Percentiles rank a stretch among this genome's conserved stretches.
These are phyloP conservation scores for Asparagopsis taxiformis DNA, from an alignment of 31 red algal genomes.

Conservation along the genomic window DNA sequence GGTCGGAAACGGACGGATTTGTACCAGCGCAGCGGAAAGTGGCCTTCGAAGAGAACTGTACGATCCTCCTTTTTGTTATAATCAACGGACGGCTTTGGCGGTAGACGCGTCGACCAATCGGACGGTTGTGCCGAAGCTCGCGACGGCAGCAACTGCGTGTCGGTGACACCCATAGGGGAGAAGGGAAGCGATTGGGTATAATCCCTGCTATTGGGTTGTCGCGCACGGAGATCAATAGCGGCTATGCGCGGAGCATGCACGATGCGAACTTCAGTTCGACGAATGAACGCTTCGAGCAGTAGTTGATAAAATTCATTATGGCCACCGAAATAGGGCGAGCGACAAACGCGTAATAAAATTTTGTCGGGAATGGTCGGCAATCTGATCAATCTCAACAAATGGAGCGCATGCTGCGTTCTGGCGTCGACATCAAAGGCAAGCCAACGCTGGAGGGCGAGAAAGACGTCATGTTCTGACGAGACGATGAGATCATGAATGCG, in stretches of 20 bases:
- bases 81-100: constrained; percentile 12
- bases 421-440: constrained; percentile 33
- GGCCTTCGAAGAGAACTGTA: constrained; percentile 56
- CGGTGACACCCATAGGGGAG: constrained; percentile 47
- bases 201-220: not conserved
- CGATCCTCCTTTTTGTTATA: constrained; percentile 70
- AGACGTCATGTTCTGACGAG: constrained; percentile 53
- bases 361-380: constrained; percentile 63
- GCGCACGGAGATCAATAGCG: constrained; percentile 8
- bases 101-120: not conserved
- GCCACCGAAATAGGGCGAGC: constrained; percentile 47
- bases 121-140: not conserved
- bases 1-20: constrained; percentile 72
- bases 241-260: constrained; percentile 38
- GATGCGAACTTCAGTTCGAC: constrained; percentile 66
- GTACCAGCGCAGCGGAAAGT: constrained; percentile 72
- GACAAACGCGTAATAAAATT: constrained; percentile 43
- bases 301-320: constrained; percentile 70
- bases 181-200: constrained; percentile 35
- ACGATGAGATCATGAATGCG: constrained; percentile 67
- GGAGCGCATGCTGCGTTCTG: constrained; percentile 48
- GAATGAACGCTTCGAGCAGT: constrained; percentile 64
- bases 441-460: constrained; percentile 64
- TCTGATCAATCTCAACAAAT: constrained; percentile 52
- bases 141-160: constrained; percentile 26